Evolutionary conservation across 2,329 filamentous ascomycete species (phyloP).

Genomic region (Cladophialophora psammophila): DNA sequence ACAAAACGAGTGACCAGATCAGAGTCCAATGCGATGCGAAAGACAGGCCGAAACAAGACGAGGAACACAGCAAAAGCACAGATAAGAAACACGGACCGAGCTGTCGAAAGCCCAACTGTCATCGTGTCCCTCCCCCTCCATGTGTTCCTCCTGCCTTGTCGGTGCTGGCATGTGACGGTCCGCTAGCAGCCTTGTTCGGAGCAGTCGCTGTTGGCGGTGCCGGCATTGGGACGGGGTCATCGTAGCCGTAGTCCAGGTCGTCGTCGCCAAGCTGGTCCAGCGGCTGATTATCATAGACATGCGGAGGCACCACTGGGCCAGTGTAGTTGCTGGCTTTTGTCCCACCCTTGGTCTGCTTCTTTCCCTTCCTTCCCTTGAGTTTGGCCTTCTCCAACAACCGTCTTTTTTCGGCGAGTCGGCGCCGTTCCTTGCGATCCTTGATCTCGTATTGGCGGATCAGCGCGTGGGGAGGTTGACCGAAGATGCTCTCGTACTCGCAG

Average conservation of each 20-base stretch:
- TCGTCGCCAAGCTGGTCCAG: constrained; percentile 57
- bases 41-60: constrained; percentile 20
- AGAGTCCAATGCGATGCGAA: constrained; percentile 24
- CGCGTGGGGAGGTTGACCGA: constrained; percentile 82
- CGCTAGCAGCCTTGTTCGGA: constrained; percentile 31
- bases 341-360: constrained; percentile 77
- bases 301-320: constrained; percentile 47
- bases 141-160: constrained; percentile 36
- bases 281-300: constrained; percentile 51
- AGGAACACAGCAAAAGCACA: constrained; percentile 24
- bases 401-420: constrained; percentile 84
- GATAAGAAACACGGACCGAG: constrained; percentile 25
- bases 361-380: constrained; percentile 88
- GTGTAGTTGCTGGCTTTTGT: constrained; percentile 55
- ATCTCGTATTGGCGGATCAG: constrained; percentile 92
- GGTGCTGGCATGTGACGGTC: constrained; percentile 25
- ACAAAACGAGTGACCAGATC: constrained; percentile 26
- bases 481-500: constrained; percentile 96
- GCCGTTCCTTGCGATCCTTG: constrained; percentile 85
- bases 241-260: constrained; percentile 59
- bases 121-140: constrained; percentile 36
- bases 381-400: constrained; percentile 90
- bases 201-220: constrained; percentile 49
- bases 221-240: constrained; percentile 53
- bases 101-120: constrained; percentile 23